Evolutionary conservation across 495 filamentous ascomycete species (phyloP), one percentile per base, ranked within the genome.

Genomic region (Talaromyces stipitatus): DNA sequence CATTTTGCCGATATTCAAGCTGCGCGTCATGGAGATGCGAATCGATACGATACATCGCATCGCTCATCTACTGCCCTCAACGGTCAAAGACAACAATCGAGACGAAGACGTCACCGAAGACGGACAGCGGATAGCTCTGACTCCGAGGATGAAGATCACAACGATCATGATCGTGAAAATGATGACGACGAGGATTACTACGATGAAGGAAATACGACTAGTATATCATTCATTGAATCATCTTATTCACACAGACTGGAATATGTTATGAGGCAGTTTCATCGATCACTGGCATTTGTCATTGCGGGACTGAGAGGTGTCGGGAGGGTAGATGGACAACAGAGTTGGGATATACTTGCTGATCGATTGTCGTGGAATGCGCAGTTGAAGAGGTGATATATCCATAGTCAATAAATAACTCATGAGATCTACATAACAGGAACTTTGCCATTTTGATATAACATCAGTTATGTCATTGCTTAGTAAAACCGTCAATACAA

Each of bases 321-420:
- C 2, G 72, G 78, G 23, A 72, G 81, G 48, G 71, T 69, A 16
- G 67, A 75, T 38, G 78, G 71, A 14, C 74, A 77, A 27, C 50
- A 69, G 11, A 70, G 66, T 32, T 80, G 81, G 74, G 77, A 82
- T 55, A 74, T 78, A 54, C 64, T 84, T 23, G 79, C 79, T 22
- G 78, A 79, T 55, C 74, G 68, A 54, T 38, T 72, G 24, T 68
- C 70, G 38, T 72, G 69, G 69, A 66, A 68, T 22, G 48, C 36
- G 28, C 28, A 22, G 24, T 28, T 23, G 12, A 57, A 33, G 0
- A 36, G 46, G 20, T 18, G 11, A 27, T 22, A 27, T 11, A 1
- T 8, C 4, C 32, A 55, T 27, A 27, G 11, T 7, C 26, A 22
- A 27, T 14, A 38, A 41, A 18, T 20, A 26, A 41, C 22, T 26